Evolutionary conservation across 192 early-diverging fungal genomes (phyloP).

Genomic region (Coemansia furcata): DNA sequence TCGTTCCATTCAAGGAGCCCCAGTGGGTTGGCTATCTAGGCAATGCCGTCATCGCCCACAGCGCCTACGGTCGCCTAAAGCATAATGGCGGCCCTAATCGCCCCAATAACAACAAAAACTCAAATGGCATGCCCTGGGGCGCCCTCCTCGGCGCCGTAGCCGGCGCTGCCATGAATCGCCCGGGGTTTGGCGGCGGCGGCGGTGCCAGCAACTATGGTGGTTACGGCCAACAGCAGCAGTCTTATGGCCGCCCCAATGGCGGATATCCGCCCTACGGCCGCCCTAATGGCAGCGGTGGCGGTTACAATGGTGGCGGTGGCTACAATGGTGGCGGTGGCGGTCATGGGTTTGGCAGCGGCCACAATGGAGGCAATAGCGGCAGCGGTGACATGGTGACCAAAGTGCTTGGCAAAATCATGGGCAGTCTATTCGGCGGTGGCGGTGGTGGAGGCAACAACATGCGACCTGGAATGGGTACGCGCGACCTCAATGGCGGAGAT

Average conservation of each 20-base stretch:
- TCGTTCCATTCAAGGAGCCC: slow-evolving; percentile 26
- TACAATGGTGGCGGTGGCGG: background rate
- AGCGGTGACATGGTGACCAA: slow-evolving; percentile 31
- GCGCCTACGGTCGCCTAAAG: slow-evolving; percentile 24
- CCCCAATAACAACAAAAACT: background rate
- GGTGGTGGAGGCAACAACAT: background rate
- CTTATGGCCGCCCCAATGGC: slow-evolving; percentile 17
- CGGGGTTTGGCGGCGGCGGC: slow-evolving; percentile 7
- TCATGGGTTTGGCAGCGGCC: background rate
- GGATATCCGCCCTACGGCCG: slow-evolving; percentile 6
- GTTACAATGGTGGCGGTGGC: slow-evolving; percentile 7
- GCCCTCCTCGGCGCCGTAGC: slow-evolving; percentile 22
- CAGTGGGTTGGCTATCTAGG: slow-evolving; percentile 31
- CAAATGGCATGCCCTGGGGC: slow-evolving; percentile 23
- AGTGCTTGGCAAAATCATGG: slow-evolving; percentile 43
- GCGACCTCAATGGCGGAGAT: slow-evolving; percentile 26
- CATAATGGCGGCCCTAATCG: background rate
- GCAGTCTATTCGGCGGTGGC: slow-evolving; percentile 34
- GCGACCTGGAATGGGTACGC: slow-evolving; percentile 16
- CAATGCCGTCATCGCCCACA: slow-evolving; percentile 24
- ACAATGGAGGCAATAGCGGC: slow-evolving; percentile 4
- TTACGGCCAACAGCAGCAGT: slow-evolving; percentile 11
- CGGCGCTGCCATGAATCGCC: slow-evolving; percentile 11
- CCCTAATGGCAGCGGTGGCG: background rate
- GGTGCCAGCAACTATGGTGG: slow-evolving; percentile 4